These are phyloP conservation scores for Cryptosporidium canis DNA, from an alignment of 169 alveolate genomes.

Conservation along the genomic window DNA sequence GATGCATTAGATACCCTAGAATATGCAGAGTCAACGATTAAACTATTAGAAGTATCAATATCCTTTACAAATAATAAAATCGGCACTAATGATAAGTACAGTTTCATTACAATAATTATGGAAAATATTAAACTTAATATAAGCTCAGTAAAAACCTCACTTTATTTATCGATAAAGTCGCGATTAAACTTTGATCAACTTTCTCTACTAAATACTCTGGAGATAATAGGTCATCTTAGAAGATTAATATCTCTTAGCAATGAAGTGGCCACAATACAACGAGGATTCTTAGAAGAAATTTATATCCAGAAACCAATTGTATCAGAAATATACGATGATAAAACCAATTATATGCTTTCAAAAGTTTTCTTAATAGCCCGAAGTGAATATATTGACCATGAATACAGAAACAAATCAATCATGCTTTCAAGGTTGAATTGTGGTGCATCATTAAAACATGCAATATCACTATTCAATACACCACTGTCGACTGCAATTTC, in stretches of 20 bases:
- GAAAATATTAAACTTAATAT: neutral
- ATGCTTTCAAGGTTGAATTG: neutral
- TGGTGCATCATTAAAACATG: slow-evolving; percentile 16
- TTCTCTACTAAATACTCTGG: slow-evolving; percentile 21
- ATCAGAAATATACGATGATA: neutral
- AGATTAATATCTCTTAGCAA: neutral
- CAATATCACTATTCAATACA: slow-evolving; percentile 8
- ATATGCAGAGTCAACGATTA: slow-evolving; percentile 46
- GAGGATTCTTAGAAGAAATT: neutral
- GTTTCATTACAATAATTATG: neutral
- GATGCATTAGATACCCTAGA: slow-evolving; percentile 63
- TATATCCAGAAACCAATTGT: neutral
- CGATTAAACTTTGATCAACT: slow-evolving; percentile 5
- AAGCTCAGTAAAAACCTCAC: neutral
- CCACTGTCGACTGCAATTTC: neutral
- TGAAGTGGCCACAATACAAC: neutral
- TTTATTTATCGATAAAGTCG: slow-evolving; percentile 9
- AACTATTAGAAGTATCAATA: slow-evolving; percentile 9
- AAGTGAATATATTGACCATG: slow-evolving; percentile 11
- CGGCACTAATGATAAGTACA: neutral
- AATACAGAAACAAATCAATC: slow-evolving; percentile 2
- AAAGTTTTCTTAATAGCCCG: slow-evolving; percentile 23
- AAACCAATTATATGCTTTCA: slow-evolving; percentile 17
- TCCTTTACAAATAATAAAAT: neutral
- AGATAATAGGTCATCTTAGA: slow-evolving; percentile 48